Base-by-base conservation (phyloP, 2,329 filamentous ascomycete species). In the Hymenoscyphus salicellus region DNA sequence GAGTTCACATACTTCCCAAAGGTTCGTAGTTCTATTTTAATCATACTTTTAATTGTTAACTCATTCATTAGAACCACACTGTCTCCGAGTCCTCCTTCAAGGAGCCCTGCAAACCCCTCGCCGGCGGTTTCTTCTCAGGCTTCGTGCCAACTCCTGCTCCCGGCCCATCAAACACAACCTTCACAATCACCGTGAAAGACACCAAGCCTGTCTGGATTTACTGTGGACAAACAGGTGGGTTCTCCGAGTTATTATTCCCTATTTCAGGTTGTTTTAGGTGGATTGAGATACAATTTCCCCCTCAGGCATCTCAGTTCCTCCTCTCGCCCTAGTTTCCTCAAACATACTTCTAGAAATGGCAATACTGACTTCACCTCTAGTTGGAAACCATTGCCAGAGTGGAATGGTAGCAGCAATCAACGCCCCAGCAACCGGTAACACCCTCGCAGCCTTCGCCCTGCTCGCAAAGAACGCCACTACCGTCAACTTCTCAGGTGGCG, bases 321-420 rank as follows among this genome's bases (percentile, higher is more conserved):
- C n/a, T n/a, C n/a, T n/a, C n/a, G n/a, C n/a, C n/a, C n/a, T n/a
- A n/a, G n/a, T n/a, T n/a, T n/a, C n/a, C n/a, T n/a, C n/a, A n/a
- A n/a, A n/a, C n/a, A n/a, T n/a, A n/a, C n/a, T n/a, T n/a, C n/a
- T n/a, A n/a, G n/a, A n/a, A n/a, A n/a, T n/a, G n/a, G n/a, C n/a
- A n/a, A n/a, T n/a, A n/a, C n/a, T n/a, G n/a, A n/a, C n/a, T n/a
- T n/a, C n/a, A n/a, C n/a, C n/a, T n/a, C n/a, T n/a, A 5, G 63
- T 49, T 6, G 66, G 66, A 7, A 70, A 72, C 68, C 82, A 84
- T 71, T 84, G 82, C 78, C 77, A 80, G 68, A 76, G 72, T 11
- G 80, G 81, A 65, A 84, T 84, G 82, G 76, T 78, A 2, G 81
- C 78, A 16, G 78, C 81, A 49, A 79, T 84, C 75, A 84, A 84